Percentiles rank a stretch among this genome's conserved stretches.
phyloP scores from a whole-genome alignment of 73 alveolate species.

The Paramecium primaurelia region DNA sequence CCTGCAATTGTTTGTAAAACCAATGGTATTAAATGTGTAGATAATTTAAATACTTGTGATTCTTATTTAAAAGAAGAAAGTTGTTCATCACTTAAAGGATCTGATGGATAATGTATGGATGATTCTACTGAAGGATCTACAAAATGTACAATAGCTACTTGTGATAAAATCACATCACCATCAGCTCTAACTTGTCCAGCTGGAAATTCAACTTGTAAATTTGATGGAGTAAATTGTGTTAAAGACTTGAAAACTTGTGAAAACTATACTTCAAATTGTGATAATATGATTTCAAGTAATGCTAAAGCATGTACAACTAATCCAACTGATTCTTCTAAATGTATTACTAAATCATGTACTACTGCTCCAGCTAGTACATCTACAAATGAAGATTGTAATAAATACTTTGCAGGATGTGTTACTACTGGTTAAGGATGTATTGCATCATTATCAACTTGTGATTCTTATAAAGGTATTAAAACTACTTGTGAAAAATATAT shows the following conservation, averaged over 20 bases:
- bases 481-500: background rate
- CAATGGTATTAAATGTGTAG: background rate
- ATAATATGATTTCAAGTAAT: background rate
- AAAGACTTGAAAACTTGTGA: background rate
- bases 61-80: background rate
- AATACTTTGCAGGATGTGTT: background rate
- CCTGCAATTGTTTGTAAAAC: background rate
- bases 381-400: background rate
- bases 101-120: background rate
- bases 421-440: constrained; percentile 32
- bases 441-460: background rate
- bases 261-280: background rate
- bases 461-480: background rate
- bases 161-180: background rate
- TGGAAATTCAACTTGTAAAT: background rate
- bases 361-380: background rate
- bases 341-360: background rate
- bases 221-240: background rate
- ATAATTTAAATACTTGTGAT: background rate
- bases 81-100: background rate
- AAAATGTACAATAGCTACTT: background rate
- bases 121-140: background rate
- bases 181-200: background rate
- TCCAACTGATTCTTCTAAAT: background rate
- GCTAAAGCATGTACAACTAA: background rate